phyloP scores from a whole-genome alignment of 1,139 yeast genomes.

The Scheffersomyces stambukii region DNA sequence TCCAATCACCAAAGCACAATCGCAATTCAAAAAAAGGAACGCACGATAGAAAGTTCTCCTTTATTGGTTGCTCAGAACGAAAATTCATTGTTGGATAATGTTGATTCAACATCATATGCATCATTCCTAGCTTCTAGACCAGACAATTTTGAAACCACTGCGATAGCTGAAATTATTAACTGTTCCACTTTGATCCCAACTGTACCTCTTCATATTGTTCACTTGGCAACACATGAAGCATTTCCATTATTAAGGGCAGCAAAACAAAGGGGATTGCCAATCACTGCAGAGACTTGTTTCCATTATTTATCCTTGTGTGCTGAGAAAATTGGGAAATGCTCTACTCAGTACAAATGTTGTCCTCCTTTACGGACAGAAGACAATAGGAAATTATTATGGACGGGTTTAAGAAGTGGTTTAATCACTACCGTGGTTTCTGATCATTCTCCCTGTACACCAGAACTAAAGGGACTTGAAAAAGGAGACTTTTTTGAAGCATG shows the following conservation, averaged over 20 bases:
- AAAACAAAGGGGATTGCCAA: constrained; percentile 49
- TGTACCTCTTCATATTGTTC: constrained; percentile 82
- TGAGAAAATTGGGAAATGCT: constrained; percentile 68
- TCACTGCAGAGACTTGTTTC: constrained; percentile 90
- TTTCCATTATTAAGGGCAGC: constrained; percentile 70
- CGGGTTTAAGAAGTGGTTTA: constrained; percentile 58
- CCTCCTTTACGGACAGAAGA: constrained; percentile 83
- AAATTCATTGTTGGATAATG: constrained; percentile 35
- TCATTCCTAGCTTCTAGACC: constrained; percentile 84
- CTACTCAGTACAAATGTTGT: constrained; percentile 87
- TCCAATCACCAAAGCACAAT: constrained; percentile 9
- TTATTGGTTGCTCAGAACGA: constrained; percentile 36
- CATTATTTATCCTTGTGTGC: constrained; percentile 79
- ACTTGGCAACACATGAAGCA: constrained; percentile 80
- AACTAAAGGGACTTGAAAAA: constrained; percentile 69
- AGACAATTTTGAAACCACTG: constrained; percentile 80
- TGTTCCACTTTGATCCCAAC: constrained; percentile 59
- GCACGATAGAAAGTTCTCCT: constrained; percentile 8
- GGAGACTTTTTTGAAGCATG: constrained; percentile 92
- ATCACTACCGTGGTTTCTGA: constrained; percentile 90
- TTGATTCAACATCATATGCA: constrained; percentile 66
- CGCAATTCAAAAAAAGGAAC: too few species aligned
- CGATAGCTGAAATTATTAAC: constrained; percentile 65
- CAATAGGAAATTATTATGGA: constrained; percentile 73
- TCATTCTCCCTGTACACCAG: constrained; percentile 95